Evolutionary conservation across 1,139 yeast species (phyloP).

Genomic region (Saccharomyces hybrid): DNA sequence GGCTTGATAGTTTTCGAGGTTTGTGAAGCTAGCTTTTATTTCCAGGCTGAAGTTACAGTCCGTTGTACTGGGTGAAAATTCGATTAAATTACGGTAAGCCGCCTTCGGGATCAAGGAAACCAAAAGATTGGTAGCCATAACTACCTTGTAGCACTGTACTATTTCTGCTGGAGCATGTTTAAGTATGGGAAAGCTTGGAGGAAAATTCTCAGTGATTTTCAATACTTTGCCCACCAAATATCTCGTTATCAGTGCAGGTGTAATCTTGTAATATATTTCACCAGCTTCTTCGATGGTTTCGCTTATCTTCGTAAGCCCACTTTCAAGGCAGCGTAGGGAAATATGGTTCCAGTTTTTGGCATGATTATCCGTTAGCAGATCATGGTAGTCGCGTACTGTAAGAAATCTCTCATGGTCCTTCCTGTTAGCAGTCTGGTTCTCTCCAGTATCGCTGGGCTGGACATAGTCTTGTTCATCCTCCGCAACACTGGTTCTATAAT

Average conservation of each 20-base stretch:
- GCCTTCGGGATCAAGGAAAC: conserved; percentile 25
- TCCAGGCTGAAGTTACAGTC: not conserved
- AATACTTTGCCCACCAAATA: conserved; percentile 35
- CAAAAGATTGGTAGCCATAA: conserved; percentile 22
- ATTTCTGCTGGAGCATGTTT: conserved; percentile 19
- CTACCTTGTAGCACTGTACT: conserved; percentile 12
- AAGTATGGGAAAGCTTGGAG: conserved; percentile 25
- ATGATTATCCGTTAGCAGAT: conserved; percentile 21
- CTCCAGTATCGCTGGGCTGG: conserved; percentile 8
- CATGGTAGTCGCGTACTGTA: conserved; percentile 34
- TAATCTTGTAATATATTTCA: conserved; percentile 43
- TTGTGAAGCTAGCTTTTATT: not conserved
- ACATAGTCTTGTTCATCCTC: conserved; percentile 28
- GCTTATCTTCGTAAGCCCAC: conserved; percentile 35
- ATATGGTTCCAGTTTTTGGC: conserved; percentile 21
- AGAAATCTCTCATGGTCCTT: conserved; percentile 18
- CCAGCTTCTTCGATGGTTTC: conserved; percentile 44
- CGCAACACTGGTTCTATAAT: conserved; percentile 29
- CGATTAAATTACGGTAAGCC: conserved; percentile 16
- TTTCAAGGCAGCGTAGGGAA: conserved; percentile 17
- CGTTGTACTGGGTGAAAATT: not conserved
- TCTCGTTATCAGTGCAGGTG: conserved; percentile 32
- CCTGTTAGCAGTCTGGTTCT: not conserved
- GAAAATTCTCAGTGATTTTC: conserved; percentile 32
- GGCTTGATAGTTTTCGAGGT: conserved; percentile 8